Conservation (phyloP, 176 grass and related monocot species). For the Oryza coarctata region DNA sequence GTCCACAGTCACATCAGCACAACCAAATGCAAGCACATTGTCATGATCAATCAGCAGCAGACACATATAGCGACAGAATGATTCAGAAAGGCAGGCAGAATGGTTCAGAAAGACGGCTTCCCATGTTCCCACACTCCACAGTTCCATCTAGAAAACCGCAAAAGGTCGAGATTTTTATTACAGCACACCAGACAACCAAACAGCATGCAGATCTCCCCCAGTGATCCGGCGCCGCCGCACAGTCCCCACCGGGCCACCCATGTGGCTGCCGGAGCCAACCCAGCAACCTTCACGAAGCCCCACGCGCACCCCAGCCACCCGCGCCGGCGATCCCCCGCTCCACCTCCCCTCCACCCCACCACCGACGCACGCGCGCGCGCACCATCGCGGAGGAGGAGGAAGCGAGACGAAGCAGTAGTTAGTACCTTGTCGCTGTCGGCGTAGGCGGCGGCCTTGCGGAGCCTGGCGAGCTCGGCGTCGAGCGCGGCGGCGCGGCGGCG, state of each 20-base stretch:
- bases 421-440: slow-evolving; percentile 62
- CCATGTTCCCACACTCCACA: not conserved
- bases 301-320: not conserved
- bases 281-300: slow-evolving; percentile 9
- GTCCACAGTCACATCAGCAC: slow-evolving; percentile 16
- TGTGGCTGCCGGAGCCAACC: not conserved
- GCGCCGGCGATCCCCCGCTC: slow-evolving; percentile 18
- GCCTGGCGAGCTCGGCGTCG: slow-evolving; percentile 57
- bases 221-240: slow-evolving; percentile 22
- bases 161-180: not conserved
- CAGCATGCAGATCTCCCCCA: slow-evolving; percentile 36
- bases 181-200: slow-evolving; percentile 28
- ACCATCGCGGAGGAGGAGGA: not conserved
- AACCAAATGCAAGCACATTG: slow-evolving; percentile 20
- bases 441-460: slow-evolving; percentile 44
- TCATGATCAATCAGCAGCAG: not conserved
- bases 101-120: not conserved
- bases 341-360: not conserved
- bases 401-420: not conserved
- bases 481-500: slow-evolving; percentile 67
- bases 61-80: not conserved
- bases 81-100: not conserved
- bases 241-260: not conserved
- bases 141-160: not conserved
- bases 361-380: not conserved